Percentiles rank a stretch among this genome's conserved stretches.
phyloP scores from a whole-genome alignment of 192 early-diverging fungal genomes.

The Diversispora epigaea region DNA sequence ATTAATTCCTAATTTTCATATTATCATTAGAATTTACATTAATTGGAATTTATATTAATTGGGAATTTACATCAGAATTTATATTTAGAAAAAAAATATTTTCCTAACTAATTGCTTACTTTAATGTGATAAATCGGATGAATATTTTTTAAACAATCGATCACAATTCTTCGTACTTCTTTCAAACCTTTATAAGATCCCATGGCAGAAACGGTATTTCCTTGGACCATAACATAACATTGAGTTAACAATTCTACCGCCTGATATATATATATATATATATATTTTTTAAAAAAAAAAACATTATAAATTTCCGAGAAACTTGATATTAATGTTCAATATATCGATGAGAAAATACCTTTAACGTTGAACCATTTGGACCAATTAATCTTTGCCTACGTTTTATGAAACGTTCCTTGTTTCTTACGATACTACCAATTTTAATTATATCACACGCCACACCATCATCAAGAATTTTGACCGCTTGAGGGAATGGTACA shows the following conservation, averaged over 20 bases:
- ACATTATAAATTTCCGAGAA: neutral
- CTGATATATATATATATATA: constrained; percentile 36
- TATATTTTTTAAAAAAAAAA: constrained; percentile 9
- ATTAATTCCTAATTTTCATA: constrained; percentile 77
- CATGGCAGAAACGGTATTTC: constrained; percentile 94
- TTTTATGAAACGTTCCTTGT: constrained; percentile 98
- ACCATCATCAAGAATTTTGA: constrained; percentile 91
- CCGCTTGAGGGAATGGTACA: constrained; percentile 90
- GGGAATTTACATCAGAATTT: no score
- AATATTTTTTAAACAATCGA: constrained; percentile 98
- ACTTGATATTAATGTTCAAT: neutral
- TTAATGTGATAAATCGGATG: constrained; percentile 99
- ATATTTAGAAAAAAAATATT: neutral
- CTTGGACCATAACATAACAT: constrained; percentile 98
- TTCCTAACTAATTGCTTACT: constrained; percentile 38
- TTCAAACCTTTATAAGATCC: constrained; percentile 88
- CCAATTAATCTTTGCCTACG: constrained; percentile 92
- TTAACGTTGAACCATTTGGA: constrained; percentile 92
- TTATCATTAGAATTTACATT: neutral
- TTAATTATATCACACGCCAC: constrained; percentile 94
- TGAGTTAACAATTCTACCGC: constrained; percentile 94
- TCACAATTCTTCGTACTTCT: constrained; percentile 82
- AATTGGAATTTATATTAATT: neutral
- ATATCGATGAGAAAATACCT: constrained; percentile 43
- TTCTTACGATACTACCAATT: constrained; percentile 91